Conservation (phyloP, 805 yeast genomes). For the Danielia oregonensis region DNA sequence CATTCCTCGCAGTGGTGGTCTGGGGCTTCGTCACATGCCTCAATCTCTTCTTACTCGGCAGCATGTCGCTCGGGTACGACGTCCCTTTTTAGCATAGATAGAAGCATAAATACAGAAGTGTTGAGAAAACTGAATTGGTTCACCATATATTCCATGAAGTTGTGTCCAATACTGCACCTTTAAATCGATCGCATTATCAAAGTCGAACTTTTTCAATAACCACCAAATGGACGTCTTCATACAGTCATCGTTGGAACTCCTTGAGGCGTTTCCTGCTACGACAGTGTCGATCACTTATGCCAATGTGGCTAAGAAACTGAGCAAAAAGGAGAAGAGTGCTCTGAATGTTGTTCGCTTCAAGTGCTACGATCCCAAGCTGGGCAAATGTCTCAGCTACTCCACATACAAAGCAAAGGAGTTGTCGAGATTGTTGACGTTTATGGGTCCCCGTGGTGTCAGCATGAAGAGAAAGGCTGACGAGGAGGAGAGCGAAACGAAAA, state of each 20-base stretch:
- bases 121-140: too few species aligned
- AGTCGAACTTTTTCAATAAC: too few species aligned
- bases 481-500: constrained; percentile 6
- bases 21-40: constrained; percentile 72
- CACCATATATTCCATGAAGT: too few species aligned
- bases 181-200: too few species aligned
- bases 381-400: constrained; percentile 54
- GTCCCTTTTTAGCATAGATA: constrained; percentile 36
- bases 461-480: constrained; percentile 13
- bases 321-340: constrained; percentile 16
- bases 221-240: constrained; percentile 22
- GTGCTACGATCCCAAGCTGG: constrained; percentile 61
- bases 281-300: constrained; percentile 37
- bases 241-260: constrained; percentile 25
- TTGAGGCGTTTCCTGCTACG: constrained; percentile 36
- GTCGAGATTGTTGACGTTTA: constrained; percentile 63
- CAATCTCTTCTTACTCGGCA: constrained; percentile 63
- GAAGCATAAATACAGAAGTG: not conserved
- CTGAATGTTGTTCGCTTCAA: constrained; percentile 48
- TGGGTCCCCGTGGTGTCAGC: constrained; percentile 66
- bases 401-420: constrained; percentile 70
- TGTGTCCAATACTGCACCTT: too few species aligned
- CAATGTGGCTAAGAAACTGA: constrained; percentile 24
- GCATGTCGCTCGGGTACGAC: constrained; percentile 48
- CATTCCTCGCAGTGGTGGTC: constrained; percentile 51